phyloP scores from a whole-genome alignment of 768 basidiomycete genomes.

The Tulasnella sp. region DNA sequence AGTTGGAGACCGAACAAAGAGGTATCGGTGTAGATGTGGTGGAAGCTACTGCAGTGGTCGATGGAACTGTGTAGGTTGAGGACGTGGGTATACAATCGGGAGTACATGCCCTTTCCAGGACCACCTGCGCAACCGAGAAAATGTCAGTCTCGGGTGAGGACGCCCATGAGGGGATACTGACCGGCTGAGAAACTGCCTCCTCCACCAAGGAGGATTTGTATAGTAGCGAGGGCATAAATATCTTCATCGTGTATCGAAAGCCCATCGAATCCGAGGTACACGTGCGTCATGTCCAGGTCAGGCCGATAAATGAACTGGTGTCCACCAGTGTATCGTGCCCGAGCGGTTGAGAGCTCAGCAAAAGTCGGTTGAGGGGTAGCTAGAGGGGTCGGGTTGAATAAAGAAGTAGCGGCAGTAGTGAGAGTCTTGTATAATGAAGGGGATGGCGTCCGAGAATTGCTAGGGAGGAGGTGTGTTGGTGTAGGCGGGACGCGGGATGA shows the following conservation, averaged over 20 bases:
- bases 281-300: slow-evolving; percentile 70
- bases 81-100: slow-evolving; percentile 88
- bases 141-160: neutral
- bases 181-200: slow-evolving; percentile 94
- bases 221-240: slow-evolving; percentile 83
- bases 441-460: slow-evolving; percentile 34
- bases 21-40: slow-evolving; percentile 92
- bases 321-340: slow-evolving; percentile 66
- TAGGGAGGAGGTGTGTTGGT: slow-evolving; percentile 44
- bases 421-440: slow-evolving; percentile 33
- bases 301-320: slow-evolving; percentile 52
- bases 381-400: slow-evolving; percentile 15
- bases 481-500: slow-evolving; percentile 28
- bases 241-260: slow-evolving; percentile 83
- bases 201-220: slow-evolving; percentile 90
- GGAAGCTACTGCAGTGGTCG: slow-evolving; percentile 93
- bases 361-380: slow-evolving; percentile 19
- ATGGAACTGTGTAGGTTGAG: slow-evolving; percentile 88
- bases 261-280: slow-evolving; percentile 88
- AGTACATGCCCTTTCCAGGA: slow-evolving; percentile 99
- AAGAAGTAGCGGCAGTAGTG: slow-evolving; percentile 23
- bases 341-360: slow-evolving; percentile 25
- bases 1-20: slow-evolving; percentile 88
- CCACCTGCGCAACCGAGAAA: slow-evolving; percentile 42
- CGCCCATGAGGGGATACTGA: slow-evolving; percentile 22